phyloP scores from a whole-genome alignment of 2,329 filamentous ascomycete species.

The Neobulgaria alba region DNA sequence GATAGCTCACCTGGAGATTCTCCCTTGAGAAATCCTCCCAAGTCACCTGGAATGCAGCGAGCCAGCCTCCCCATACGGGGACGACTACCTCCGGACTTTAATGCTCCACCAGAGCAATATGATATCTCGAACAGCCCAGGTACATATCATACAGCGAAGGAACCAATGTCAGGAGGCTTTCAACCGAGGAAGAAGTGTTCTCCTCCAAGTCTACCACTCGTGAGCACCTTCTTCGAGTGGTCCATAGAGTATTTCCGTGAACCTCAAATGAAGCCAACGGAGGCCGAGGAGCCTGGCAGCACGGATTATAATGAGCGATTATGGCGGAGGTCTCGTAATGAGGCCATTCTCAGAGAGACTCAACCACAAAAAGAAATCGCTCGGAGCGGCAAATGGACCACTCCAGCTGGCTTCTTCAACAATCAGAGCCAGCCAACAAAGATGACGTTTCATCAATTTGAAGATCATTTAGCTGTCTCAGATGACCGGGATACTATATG shows the following conservation, averaged over 20 bases:
- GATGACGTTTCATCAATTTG: slow-evolving; percentile 96
- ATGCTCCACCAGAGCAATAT: slow-evolving; percentile 62
- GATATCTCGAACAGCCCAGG: slow-evolving; percentile 58
- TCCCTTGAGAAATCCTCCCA: slow-evolving; percentile 17
- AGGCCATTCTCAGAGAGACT: slow-evolving; percentile 83
- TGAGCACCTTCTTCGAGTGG: slow-evolving; percentile 86
- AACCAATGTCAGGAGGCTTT: slow-evolving; percentile 74
- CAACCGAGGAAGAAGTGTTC: slow-evolving; percentile 50
- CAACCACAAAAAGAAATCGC: slow-evolving; percentile 89
- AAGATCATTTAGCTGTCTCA: slow-evolving; percentile 87
- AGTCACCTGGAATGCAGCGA: slow-evolving; percentile 21
- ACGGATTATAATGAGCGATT: slow-evolving; percentile 92
- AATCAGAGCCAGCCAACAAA: slow-evolving; percentile 84
- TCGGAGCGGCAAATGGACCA: slow-evolving; percentile 79
- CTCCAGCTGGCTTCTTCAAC: slow-evolving; percentile 72
- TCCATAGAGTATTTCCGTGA: slow-evolving; percentile 97
- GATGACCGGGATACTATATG: slow-evolving; percentile 87
- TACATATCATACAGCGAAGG: slow-evolving; percentile 66
- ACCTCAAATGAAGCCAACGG: slow-evolving; percentile 94
- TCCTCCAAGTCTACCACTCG: slow-evolving; percentile 61
- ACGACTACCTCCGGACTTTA: slow-evolving; percentile 48
- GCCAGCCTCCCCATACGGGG: slow-evolving; percentile 26
- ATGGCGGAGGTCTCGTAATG: slow-evolving; percentile 88
- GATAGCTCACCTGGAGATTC: slow-evolving; percentile 22
- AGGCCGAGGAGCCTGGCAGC: slow-evolving; percentile 92